These are phyloP conservation scores for Suillus variegatus DNA, from an alignment of 768 basidiomycete species.

Conservation along the genomic window DNA sequence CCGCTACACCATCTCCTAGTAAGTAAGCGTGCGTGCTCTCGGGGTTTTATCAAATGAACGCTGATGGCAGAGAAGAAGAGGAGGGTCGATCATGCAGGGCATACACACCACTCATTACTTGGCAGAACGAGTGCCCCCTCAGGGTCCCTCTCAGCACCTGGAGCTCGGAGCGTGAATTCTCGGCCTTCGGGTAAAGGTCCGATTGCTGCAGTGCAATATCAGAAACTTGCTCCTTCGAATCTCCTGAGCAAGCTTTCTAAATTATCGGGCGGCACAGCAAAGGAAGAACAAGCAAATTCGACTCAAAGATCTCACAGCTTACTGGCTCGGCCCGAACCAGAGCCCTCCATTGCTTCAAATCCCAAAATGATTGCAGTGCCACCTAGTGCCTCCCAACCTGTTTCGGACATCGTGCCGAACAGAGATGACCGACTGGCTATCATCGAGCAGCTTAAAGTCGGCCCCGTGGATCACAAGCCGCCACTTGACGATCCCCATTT, in stretches of 20 bases:
- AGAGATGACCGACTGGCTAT: constrained; percentile 69
- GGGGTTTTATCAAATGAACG: constrained; percentile 1
- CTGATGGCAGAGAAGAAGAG: constrained; percentile 40
- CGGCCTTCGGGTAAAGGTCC: constrained; percentile 3
- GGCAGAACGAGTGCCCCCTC: constrained; percentile 12
- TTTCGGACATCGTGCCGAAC: constrained; percentile 11
- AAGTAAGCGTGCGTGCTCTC: constrained; percentile 21
- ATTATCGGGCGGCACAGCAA: constrained; percentile 27
- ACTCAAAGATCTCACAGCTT: constrained; percentile 35
- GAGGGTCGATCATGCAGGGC: constrained; percentile 38
- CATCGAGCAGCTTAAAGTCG: constrained; percentile 74
- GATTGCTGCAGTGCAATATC: constrained; percentile 11
- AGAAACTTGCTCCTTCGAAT: constrained; percentile 49
- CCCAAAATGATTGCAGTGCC: constrained; percentile 13
- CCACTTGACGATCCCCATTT: constrained; percentile 77
- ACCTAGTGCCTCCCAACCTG: constrained; percentile 7
- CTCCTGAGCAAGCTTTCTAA: constrained; percentile 53
- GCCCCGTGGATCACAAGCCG: constrained; percentile 75
- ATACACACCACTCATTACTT: constrained; percentile 22
- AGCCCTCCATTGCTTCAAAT: not conserved
- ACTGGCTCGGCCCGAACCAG: constrained; percentile 19
- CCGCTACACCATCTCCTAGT: constrained; percentile 70
- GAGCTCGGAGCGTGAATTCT: constrained; percentile 1
- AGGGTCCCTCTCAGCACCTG: constrained; percentile 17
- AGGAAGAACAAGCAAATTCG: constrained; percentile 14